A percentile compares a stretch with the other conserved stretches of the same genome.
Conservation (phyloP, 2,329 filamentous ascomycete species). For the Huntiella omanensis region DNA sequence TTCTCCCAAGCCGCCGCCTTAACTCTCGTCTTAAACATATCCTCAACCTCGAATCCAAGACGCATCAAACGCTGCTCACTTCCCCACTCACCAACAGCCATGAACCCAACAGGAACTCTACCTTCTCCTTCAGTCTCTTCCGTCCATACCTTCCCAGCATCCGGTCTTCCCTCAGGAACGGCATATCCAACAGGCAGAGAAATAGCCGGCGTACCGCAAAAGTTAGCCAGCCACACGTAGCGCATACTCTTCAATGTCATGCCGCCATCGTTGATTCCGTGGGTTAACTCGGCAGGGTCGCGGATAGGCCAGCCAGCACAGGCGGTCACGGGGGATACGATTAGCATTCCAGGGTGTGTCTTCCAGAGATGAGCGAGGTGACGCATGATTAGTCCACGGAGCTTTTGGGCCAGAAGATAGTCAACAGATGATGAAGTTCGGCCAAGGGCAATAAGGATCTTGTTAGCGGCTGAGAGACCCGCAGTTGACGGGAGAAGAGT, state of each 20-base stretch:
- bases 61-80: slow-evolving; percentile 28
- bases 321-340: slow-evolving; percentile 48
- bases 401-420: slow-evolving; percentile 48
- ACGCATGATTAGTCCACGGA: slow-evolving; percentile 49
- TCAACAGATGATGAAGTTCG: slow-evolving; percentile 44
- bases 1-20: slow-evolving; percentile 26
- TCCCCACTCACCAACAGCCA: slow-evolving; percentile 37
- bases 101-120: slow-evolving; percentile 32
- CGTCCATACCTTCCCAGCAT: slow-evolving; percentile 17
- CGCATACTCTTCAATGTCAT: slow-evolving; percentile 28
- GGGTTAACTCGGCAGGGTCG: slow-evolving; percentile 18
- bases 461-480: slow-evolving; percentile 40
- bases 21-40: slow-evolving; percentile 18
- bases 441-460: slow-evolving; percentile 46
- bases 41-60: slow-evolving; percentile 29
- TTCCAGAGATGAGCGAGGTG: slow-evolving; percentile 51
- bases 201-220: slow-evolving; percentile 28
- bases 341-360: slow-evolving; percentile 46
- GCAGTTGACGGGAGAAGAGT: slow-evolving; percentile 26
- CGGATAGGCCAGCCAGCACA: slow-evolving; percentile 28
- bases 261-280: slow-evolving; percentile 28
- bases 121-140: slow-evolving; percentile 17
- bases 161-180: slow-evolving; percentile 18
- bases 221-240: slow-evolving; percentile 33
- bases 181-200: slow-evolving; percentile 27